Evolutionary conservation across 495 filamentous ascomycete species (phyloP).

Genomic region (Penicillium silybi): DNA sequence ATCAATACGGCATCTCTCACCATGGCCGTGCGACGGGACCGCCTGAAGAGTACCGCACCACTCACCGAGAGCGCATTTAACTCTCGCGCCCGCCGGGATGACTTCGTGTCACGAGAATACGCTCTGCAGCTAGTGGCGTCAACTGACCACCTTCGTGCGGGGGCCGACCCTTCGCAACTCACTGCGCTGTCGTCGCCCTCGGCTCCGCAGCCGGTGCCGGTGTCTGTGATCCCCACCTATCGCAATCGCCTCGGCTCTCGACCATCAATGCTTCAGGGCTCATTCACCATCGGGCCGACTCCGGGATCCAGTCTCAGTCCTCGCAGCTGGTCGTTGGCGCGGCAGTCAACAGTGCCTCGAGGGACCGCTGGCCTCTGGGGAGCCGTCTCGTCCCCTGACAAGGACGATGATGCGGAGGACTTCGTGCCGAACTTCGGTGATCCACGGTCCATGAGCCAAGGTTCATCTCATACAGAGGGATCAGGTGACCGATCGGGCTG

Average conservation of each 20-base stretch:
- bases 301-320: slow-evolving; percentile 15
- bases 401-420: slow-evolving; percentile 23
- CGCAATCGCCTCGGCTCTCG: slow-evolving; percentile 29
- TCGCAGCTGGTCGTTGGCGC: slow-evolving; percentile 23
- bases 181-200: slow-evolving; percentile 28
- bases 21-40: slow-evolving; percentile 71
- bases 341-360: slow-evolving; percentile 22
- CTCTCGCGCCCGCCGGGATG: slow-evolving; percentile 9
- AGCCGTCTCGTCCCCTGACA: slow-evolving; percentile 21
- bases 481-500: slow-evolving; percentile 13
- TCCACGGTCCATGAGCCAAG: slow-evolving; percentile 13
- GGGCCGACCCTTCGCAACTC: slow-evolving; percentile 33
- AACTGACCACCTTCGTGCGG: slow-evolving; percentile 71
- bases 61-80: slow-evolving; percentile 16
- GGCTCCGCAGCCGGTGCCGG: slow-evolving; percentile 18
- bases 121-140: slow-evolving; percentile 73
- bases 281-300: slow-evolving; percentile 23
- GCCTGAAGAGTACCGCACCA: slow-evolving; percentile 20
- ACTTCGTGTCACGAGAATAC: slow-evolving; percentile 58
- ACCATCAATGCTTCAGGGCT: slow-evolving; percentile 21
- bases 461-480: slow-evolving; percentile 11
- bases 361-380: slow-evolving; percentile 34
- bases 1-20: slow-evolving; percentile 87
- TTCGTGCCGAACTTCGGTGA: slow-evolving; percentile 38
- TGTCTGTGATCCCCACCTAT: slow-evolving; percentile 24